These are phyloP conservation scores for Botrytis hyacinthi DNA, from an alignment of 2,329 filamentous ascomycete genomes.

Conservation along the genomic window DNA sequence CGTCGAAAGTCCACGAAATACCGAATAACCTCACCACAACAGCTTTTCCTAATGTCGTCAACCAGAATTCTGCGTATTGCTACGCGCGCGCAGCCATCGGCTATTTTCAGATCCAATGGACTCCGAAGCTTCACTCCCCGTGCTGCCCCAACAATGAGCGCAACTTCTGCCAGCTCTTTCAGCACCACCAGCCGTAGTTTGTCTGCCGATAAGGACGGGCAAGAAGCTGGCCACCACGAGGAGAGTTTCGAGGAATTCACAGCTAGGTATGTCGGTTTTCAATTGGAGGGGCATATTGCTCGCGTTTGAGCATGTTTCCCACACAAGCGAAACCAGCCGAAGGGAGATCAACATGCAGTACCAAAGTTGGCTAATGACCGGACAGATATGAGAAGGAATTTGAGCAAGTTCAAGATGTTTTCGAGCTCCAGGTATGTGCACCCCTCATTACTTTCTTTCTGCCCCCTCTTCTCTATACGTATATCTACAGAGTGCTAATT, in stretches of 20 bases:
- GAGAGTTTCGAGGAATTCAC: conserved; percentile 99
- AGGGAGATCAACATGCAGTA: conserved; percentile 38
- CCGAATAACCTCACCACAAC: conserved; percentile 25
- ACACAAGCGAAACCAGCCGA: conserved; percentile 26
- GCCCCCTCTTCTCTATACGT: conserved; percentile 5
- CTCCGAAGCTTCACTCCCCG: conserved; percentile 56
- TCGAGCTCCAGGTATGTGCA: conserved; percentile 89
- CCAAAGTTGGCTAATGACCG: conserved; percentile 40
- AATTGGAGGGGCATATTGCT: conserved; percentile 28
- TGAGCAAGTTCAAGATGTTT: conserved; percentile 94
- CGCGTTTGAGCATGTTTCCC: conserved; percentile 30
- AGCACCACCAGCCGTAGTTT: conserved; percentile 55
- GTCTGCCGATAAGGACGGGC: conserved; percentile 52
- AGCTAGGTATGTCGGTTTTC: conserved; percentile 67
- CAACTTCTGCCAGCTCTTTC: conserved; percentile 54
- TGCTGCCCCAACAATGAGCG: conserved; percentile 49
- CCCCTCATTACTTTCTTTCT: neutral
- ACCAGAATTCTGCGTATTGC: conserved; percentile 68
- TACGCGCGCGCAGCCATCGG: conserved; percentile 59
- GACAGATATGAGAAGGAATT: conserved; percentile 99
- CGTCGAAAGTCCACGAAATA: conserved; percentile 21
- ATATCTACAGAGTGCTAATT: conserved; percentile 30
- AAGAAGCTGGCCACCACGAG: conserved; percentile 66
- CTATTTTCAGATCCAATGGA: conserved; percentile 63
- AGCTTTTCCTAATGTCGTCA: conserved; percentile 58